A percentile compares a stretch with the other conserved stretches of the same genome.
phyloP scores from a whole-genome alignment of 257 asterid species.

The Solanum sejunctum region DNA sequence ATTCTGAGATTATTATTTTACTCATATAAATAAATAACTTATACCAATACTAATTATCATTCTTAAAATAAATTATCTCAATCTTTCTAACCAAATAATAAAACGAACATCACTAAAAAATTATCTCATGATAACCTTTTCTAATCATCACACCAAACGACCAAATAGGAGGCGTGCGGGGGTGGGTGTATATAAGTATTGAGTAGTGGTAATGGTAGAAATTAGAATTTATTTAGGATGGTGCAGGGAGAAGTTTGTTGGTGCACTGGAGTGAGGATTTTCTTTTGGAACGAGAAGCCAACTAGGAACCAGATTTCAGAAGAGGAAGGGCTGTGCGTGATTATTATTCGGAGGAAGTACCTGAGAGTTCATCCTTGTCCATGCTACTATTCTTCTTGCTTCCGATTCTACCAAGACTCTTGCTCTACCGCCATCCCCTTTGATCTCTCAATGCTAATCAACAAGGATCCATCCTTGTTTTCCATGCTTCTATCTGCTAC shows the following conservation, averaged over 20 bases:
- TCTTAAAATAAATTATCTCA: too few species aligned
- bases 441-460: not conserved
- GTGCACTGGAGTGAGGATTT: not conserved
- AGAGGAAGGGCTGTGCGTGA: not conserved
- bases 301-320: not conserved
- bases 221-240: not conserved
- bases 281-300: not conserved
- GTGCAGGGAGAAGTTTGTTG: not conserved
- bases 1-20: too few species aligned
- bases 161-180: too few species aligned
- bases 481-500: not conserved
- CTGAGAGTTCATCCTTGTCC: not conserved
- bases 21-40: too few species aligned
- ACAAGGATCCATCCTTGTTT: not conserved
- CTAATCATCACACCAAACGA: too few species aligned
- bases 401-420: not conserved
- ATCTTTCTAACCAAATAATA: too few species aligned
- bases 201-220: too few species aligned
- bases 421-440: not conserved
- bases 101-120: too few species aligned
- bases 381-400: not conserved
- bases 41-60: too few species aligned
- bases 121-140: too few species aligned
- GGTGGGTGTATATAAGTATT: too few species aligned
- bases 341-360: not conserved